Conservation (phyloP, 1,284 basidiomycete species). For the Irpex sp. region DNA sequence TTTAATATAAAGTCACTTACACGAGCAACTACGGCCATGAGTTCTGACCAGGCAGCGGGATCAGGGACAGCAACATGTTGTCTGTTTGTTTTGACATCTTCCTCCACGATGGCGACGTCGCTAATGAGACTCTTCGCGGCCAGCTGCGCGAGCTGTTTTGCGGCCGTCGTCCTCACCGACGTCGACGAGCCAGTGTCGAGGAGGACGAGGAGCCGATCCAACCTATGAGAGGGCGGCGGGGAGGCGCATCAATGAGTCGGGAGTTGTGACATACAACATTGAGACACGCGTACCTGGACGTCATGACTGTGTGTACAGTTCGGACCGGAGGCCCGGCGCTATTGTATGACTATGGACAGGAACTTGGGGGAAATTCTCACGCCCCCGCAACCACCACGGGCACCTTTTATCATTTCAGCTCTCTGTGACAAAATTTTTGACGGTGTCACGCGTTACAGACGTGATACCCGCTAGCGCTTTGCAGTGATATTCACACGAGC, state of each 20-base stretch:
- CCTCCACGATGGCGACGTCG: constrained; percentile 78
- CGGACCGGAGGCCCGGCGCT: constrained; percentile 29
- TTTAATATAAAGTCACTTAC: constrained; percentile 36
- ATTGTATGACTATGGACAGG: constrained; percentile 20
- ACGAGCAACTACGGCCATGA: constrained; percentile 79
- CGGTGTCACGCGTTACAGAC: constrained; percentile 30
- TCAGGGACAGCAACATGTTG: constrained; percentile 59
- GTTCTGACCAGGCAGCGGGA: constrained; percentile 72
- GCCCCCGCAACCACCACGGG: constrained; percentile 29
- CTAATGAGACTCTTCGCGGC: constrained; percentile 78
- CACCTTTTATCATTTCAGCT: constrained; percentile 36
- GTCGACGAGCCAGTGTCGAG: constrained; percentile 88
- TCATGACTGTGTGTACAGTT: constrained; percentile 48
- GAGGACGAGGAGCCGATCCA: constrained; percentile 89
- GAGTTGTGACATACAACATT: constrained; percentile 11
- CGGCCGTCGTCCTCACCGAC: constrained; percentile 85
- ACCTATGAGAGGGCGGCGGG: constrained; percentile 39
- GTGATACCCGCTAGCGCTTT: constrained; percentile 7
- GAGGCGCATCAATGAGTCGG: constrained; percentile 3
- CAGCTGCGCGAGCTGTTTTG: constrained; percentile 89
- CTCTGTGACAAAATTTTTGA: constrained; percentile 34
- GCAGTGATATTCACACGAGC: not conserved
- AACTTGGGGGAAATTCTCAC: constrained; percentile 39
- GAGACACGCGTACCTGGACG: constrained; percentile 52
- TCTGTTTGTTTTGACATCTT: constrained; percentile 63